These are phyloP conservation scores for Rugonectria rugulosa DNA, from an alignment of 2,329 filamentous ascomycete genomes.

Conservation along the genomic window DNA sequence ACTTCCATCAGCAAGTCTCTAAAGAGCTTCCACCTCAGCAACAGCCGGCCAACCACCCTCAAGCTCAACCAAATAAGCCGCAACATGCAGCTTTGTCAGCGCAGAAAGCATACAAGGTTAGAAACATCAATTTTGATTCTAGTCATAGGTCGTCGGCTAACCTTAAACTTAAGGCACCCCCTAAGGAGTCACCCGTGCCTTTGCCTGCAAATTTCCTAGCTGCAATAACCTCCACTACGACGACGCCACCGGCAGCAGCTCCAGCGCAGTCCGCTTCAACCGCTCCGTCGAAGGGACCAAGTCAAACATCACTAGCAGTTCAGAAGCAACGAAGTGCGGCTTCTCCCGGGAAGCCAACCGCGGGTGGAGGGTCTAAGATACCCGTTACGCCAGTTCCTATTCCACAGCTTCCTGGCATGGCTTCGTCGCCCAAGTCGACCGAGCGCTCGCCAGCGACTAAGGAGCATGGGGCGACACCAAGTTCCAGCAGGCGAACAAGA, in stretches of 20 bases:
- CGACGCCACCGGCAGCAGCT: constrained; percentile 25
- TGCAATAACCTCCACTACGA: constrained; percentile 46
- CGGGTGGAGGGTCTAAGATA: constrained; percentile 17
- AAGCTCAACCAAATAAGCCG: constrained; percentile 30
- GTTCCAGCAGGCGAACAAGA: neutral
- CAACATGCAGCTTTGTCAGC: constrained; percentile 32
- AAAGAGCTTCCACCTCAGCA: neutral
- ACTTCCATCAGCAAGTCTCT: neutral
- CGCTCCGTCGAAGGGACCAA: constrained; percentile 6
- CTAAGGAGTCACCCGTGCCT: constrained; percentile 54
- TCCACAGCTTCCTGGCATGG: constrained; percentile 35
- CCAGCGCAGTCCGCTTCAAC: constrained; percentile 17
- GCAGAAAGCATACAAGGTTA: constrained; percentile 45
- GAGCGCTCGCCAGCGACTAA: neutral
- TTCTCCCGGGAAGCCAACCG: constrained; percentile 10
- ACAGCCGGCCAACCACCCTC: neutral
- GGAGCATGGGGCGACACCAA: neutral
- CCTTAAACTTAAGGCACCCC: constrained; percentile 42
- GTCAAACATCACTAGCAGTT: neutral
- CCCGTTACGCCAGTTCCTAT: constrained; percentile 45
- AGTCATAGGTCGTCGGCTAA: constrained; percentile 39
- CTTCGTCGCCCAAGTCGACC: neutral
- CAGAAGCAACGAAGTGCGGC: constrained; percentile 23
- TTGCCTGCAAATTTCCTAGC: constrained; percentile 53
- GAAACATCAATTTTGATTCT: constrained; percentile 36